Base-by-base conservation (phyloP, 805 yeast genomes). In the Candida tallmaniae region DNA sequence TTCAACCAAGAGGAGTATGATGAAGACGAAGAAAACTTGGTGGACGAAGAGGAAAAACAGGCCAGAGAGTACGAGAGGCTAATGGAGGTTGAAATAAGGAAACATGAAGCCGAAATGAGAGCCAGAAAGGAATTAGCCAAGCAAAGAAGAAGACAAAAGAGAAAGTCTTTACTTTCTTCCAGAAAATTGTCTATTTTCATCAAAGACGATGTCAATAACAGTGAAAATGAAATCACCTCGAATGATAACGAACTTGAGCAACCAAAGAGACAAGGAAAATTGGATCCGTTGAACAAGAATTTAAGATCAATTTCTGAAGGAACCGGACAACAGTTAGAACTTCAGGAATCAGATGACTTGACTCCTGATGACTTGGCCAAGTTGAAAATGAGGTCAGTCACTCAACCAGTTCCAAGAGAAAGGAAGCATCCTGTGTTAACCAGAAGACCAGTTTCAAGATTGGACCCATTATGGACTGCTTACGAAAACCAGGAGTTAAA, bases 1-100 rank as follows among this genome's bases (percentile, higher is more conserved):
- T 83, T 83, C 65, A 82, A 76, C 47, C 83, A 80, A 54, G 88
- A 80, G 49, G 60, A 54, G 3, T 65, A 65, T 42, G 57, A 60
- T 32, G 73, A 70, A 44, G 76, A 70, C 34, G 83, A 78, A 40
- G 70, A 61, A 39, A 54, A 50, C 29, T 57, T 65, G 41, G 54
- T 62, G 9, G 72, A 65, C 41, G 65, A 56, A 31, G 73, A 65
- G 42, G 72, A 66, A 41, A 61, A 48, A 41, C 54, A 54, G 37
- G 70, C 67, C n/a, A 52, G 41, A 30, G 73, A 62, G 39, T 67
- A 66, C 42, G 78, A 73, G 50, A 59, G 70, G 34, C 53, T 66
- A 38, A 65, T 66, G 70, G 73, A 67, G 37, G 35, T 62, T 24
- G 73, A 67, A 47, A 53, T 71, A 26, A 64, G 56, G 49, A 45